Conservation (phyloP, 73 alveolate species). For the Tetrahymena malaccensis region DNA sequence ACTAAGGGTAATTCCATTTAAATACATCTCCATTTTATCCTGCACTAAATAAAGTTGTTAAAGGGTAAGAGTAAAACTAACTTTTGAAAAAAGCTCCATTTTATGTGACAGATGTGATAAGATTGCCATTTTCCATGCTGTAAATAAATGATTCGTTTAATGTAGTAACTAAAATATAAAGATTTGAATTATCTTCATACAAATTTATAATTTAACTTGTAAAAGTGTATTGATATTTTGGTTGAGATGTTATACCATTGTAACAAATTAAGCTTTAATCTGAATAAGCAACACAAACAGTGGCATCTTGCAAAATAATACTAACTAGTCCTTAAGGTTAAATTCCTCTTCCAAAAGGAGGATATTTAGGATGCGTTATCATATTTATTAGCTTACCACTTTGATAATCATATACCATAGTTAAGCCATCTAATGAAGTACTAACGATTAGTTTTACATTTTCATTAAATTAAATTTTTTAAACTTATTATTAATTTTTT, state of each 20-base stretch:
- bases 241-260: not conserved
- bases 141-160: too few species aligned
- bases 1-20: not conserved
- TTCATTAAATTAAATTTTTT: not conserved
- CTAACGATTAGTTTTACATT: not conserved
- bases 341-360: not conserved
- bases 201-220: not conserved
- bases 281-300: not conserved
- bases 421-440: not conserved
- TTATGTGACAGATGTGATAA: not conserved
- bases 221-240: too few species aligned
- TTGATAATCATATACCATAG: not conserved
- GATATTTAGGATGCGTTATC: not conserved
- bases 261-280: not conserved
- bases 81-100: not conserved
- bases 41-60: not conserved
- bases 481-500: not conserved
- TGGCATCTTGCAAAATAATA: not conserved
- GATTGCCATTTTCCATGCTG: not conserved
- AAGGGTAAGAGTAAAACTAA: too few species aligned
- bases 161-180: not conserved
- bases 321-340: not conserved
- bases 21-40: not conserved
- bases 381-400: not conserved
- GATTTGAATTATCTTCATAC: not conserved